Conservation (phyloP, 495 filamentous ascomycete species). For the Hyphodiscus hymeniophilus region DNA sequence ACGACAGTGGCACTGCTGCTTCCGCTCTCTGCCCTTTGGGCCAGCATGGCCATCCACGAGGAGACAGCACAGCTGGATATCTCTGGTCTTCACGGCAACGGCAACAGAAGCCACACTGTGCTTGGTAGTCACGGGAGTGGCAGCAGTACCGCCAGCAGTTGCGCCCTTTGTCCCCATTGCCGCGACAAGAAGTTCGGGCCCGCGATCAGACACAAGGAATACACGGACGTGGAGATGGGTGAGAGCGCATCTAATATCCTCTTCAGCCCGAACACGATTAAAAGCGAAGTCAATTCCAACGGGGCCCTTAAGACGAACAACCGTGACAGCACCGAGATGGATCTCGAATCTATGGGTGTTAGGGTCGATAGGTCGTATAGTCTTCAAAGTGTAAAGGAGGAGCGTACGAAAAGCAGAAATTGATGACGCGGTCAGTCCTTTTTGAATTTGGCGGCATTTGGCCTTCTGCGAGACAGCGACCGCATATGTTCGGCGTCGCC, state of each 20-base stretch:
- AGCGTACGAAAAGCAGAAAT: too few species aligned
- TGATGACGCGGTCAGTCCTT: too few species aligned
- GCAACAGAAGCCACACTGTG: background rate
- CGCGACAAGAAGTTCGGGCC: too few species aligned
- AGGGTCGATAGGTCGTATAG: slow-evolving; percentile 13
- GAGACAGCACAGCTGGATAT: slow-evolving; percentile 2
- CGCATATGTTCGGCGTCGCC: too few species aligned
- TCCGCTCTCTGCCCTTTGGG: slow-evolving; percentile 78
- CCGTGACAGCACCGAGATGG: slow-evolving; percentile 20
- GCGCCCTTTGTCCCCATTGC: background rate
- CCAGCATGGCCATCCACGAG: slow-evolving; percentile 24
- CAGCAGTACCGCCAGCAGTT: background rate
- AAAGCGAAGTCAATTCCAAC: background rate
- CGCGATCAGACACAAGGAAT: background rate
- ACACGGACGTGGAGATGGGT: background rate
- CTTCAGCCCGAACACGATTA: background rate
- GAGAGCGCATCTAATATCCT: too few species aligned
- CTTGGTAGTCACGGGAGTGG: background rate
- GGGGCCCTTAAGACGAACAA: background rate
- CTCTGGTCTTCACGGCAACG: background rate
- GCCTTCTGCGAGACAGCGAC: too few species aligned
- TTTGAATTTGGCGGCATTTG: too few species aligned
- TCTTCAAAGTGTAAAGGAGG: too few species aligned
- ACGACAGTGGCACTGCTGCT: slow-evolving; percentile 67
- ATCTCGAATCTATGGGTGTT: slow-evolving; percentile 16